phyloP scores from a whole-genome alignment of 73 alveolate genomes.

The Urostyla sp. region DNA sequence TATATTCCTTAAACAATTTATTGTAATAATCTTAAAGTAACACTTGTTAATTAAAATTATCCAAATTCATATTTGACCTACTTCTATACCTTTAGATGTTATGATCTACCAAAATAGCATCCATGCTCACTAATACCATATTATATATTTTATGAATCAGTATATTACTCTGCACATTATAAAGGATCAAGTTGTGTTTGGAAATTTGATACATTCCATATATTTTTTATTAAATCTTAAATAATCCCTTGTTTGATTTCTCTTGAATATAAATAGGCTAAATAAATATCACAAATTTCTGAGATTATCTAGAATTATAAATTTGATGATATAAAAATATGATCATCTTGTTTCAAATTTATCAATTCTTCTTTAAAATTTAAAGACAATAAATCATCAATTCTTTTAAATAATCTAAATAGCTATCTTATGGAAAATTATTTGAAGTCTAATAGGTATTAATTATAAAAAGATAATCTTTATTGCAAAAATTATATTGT shows the following conservation, averaged over 20 bases:
- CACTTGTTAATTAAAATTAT: constrained; percentile 62
- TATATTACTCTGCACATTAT: constrained; percentile 17
- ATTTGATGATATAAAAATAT: constrained; percentile 11
- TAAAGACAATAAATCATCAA: neutral
- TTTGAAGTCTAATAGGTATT: constrained; percentile 29
- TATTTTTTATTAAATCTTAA: neutral
- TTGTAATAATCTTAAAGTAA: constrained; percentile 75
- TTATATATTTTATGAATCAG: constrained; percentile 29
- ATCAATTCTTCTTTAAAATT: constrained; percentile 8
- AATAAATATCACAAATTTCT: constrained; percentile 55
- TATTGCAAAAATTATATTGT: neutral
- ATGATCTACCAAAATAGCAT: constrained; percentile 50
- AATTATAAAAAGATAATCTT: neutral
- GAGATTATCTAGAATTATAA: constrained; percentile 8
- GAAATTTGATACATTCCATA: neutral
- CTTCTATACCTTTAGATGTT: constrained; percentile 16
- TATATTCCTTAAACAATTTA: constrained; percentile 73
- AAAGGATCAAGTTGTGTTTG: constrained; percentile 15
- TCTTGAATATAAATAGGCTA: constrained; percentile 55
- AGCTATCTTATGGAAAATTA: constrained; percentile 27
- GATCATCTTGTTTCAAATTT: neutral
- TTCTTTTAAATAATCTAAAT: constrained; percentile 21
- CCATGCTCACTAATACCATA: constrained; percentile 18
- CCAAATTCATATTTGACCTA: constrained; percentile 30
- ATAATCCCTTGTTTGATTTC: constrained; percentile 14